Evolutionary conservation across 176 grass and related monocot genomes (phyloP).

Genomic region (Triticum timopheevii): DNA sequence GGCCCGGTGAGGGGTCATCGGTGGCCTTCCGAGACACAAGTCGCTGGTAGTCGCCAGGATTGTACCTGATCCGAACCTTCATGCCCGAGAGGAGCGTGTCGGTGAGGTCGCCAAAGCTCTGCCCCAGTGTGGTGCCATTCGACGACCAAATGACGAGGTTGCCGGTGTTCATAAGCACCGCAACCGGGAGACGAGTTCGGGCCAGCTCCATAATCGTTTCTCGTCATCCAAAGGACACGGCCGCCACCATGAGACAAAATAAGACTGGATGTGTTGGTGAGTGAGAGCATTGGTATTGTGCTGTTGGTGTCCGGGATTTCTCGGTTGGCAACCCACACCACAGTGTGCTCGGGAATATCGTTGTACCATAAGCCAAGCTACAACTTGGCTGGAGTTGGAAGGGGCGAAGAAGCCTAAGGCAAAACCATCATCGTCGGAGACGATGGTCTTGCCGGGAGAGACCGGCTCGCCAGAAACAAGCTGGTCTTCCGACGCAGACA

Average conservation of each 20-base stretch:
- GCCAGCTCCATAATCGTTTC: no score
- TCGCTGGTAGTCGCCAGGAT: background rate
- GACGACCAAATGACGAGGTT: slow-evolving; percentile 28
- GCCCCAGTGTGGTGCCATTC: background rate
- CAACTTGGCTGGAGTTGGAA: background rate
- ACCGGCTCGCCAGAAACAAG: slow-evolving; percentile 10
- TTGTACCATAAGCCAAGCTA: background rate
- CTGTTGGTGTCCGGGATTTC: no score
- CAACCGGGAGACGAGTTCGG: background rate
- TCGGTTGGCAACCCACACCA: background rate
- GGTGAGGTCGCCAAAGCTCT: slow-evolving; percentile 26
- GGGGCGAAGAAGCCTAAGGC: background rate
- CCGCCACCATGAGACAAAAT: no score
- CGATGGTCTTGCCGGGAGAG: background rate
- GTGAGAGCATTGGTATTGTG: no score
- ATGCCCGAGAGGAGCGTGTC: slow-evolving; percentile 20
- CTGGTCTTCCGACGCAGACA: background rate
- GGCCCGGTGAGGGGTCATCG: slow-evolving; percentile 19
- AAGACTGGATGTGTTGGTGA: no score
- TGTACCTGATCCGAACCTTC: background rate
- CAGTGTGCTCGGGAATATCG: background rate
- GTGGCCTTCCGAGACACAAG: slow-evolving; percentile 20
- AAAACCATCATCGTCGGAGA: background rate
- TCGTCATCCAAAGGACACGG: no score
- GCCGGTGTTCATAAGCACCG: slow-evolving; percentile 18